Conservation (phyloP, 352 stramenopile species). For the Globisporangium uncinulatum region DNA sequence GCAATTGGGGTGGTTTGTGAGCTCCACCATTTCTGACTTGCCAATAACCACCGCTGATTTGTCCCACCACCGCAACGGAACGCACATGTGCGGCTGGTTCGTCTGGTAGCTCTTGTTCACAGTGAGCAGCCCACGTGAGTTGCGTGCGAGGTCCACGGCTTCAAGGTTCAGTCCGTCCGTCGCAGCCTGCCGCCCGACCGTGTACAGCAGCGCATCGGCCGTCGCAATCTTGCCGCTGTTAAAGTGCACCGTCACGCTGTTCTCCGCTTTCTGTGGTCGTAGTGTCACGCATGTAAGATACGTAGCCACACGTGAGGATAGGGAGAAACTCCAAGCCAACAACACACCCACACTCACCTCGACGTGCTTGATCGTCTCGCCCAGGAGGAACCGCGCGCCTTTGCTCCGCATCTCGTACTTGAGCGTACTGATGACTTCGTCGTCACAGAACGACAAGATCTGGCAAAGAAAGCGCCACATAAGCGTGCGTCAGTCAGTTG, state of each 20-base stretch:
- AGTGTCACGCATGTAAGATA: too few species aligned
- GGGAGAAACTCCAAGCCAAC: background rate
- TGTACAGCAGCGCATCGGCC: constrained; percentile 78
- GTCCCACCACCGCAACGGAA: too few species aligned
- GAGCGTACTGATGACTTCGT: constrained; percentile 83
- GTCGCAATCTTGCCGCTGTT: constrained; percentile 66
- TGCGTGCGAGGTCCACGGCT: constrained; percentile 67
- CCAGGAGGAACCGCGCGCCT: constrained; percentile 78
- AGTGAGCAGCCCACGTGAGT: constrained; percentile 74
- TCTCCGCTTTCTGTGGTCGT: constrained; percentile 28
- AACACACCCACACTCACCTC: constrained; percentile 26
- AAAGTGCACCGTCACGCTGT: constrained; percentile 66
- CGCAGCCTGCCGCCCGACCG: constrained; percentile 67
- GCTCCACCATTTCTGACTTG: background rate
- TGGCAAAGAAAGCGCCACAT: constrained; percentile 6
- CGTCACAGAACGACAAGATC: constrained; percentile 82
- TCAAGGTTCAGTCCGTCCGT: constrained; percentile 83
- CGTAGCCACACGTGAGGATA: background rate
- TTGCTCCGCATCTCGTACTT: constrained; percentile 89
- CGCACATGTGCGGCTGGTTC: constrained; percentile 68
- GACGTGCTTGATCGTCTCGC: constrained; percentile 71
- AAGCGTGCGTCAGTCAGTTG: background rate
- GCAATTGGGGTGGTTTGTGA: background rate
- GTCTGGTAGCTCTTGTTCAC: constrained; percentile 90
- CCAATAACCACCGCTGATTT: background rate